Evolutionary conservation across 148 eudicot genomes (phyloP).

Genomic region (Fallopia convolvulus): DNA sequence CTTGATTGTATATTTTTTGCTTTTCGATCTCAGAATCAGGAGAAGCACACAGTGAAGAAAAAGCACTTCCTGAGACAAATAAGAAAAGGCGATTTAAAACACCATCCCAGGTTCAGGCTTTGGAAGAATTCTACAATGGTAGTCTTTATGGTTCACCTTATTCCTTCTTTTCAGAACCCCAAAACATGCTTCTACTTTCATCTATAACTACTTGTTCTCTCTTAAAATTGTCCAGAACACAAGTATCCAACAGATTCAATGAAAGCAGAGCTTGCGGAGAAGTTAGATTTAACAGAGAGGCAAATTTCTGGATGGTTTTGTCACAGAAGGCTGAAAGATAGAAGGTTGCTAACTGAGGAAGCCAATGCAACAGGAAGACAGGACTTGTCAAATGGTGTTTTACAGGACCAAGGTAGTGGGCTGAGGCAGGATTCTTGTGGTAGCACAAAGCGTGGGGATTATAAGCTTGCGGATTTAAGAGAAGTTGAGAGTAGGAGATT

Average conservation of each 20-base stretch:
- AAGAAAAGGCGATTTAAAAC: slow-evolving; percentile 70
- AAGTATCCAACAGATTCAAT: slow-evolving; percentile 74
- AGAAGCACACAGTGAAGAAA: slow-evolving; percentile 62
- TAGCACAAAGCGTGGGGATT: slow-evolving; percentile 82
- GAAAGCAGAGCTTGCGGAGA: slow-evolving; percentile 60
- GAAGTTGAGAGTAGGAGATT: slow-evolving; percentile 81
- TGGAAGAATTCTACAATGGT: slow-evolving; percentile 84
- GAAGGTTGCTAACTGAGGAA: slow-evolving; percentile 46
- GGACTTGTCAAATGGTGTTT: slow-evolving; percentile 64
- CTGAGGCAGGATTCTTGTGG: slow-evolving; percentile 91
- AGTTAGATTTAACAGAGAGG: slow-evolving; percentile 70
- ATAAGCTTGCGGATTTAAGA: slow-evolving; percentile 44
- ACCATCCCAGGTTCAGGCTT: slow-evolving; percentile 63
- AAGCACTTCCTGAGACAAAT: slow-evolving; percentile 52
- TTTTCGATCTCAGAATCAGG: slow-evolving; percentile 28
- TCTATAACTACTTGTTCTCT: neutral
- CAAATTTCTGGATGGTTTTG: slow-evolving; percentile 98
- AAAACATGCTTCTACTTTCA: neutral
- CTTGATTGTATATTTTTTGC: neutral
- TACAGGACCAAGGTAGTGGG: slow-evolving; percentile 88
- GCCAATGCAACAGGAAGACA: slow-evolving; percentile 47
- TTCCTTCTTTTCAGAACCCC: neutral
- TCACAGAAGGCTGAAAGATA: slow-evolving; percentile 95
- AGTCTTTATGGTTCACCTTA: slow-evolving; percentile 11
- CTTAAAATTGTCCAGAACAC: slow-evolving; percentile 47